Base-by-base conservation (phyloP, 1,284 basidiomycete species). In the Tilletia setariae region DNA sequence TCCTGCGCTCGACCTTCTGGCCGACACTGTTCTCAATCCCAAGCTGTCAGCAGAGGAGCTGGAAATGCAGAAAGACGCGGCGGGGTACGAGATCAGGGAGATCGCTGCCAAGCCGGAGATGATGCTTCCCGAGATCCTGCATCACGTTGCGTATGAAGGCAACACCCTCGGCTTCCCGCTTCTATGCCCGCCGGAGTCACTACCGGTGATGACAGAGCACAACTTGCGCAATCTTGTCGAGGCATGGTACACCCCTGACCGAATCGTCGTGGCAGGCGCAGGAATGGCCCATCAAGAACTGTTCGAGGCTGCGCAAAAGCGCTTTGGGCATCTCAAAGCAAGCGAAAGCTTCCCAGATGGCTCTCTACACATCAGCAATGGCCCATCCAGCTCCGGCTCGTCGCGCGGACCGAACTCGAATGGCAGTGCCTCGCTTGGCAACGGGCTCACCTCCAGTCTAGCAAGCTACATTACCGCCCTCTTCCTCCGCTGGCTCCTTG, bases 191-290 rank as follows among this genome's bases (percentile, higher is more conserved):
- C 90, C 92, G 74, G 90, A 93, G 51, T 89, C 90, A 65, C 87
- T 97, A 76, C 85, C 89, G 68, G 78, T 85, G 66, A 89, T 98
- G 68, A 89, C 90, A 72, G 86, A 86, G 53, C 83, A 86, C 56
- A 85, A 88, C 35, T 85, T 98, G 73, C 86, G 88, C 68, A 84
- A 86, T 19, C 91, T 87, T 76, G 89, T 92, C 86, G 84, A 86
- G 67, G 88, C 90, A 53, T 97, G 93, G 94, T 97, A 93, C 83
- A 86, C 88, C 63, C 94, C 95, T 0, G 93, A 97, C 79, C 85
- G 92, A 64, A 94, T 98, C 87, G 94, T 98, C 62, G 87, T 98
- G 62, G 94, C 95, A 1, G 94, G 93, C 25, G 91, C 91, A 2
- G 95, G 95, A 11, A 91, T 98, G 88, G 87, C 86, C 23, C 95